phyloP scores from a whole-genome alignment of 306 rosid genomes.

The Castanospermum australe region DNA sequence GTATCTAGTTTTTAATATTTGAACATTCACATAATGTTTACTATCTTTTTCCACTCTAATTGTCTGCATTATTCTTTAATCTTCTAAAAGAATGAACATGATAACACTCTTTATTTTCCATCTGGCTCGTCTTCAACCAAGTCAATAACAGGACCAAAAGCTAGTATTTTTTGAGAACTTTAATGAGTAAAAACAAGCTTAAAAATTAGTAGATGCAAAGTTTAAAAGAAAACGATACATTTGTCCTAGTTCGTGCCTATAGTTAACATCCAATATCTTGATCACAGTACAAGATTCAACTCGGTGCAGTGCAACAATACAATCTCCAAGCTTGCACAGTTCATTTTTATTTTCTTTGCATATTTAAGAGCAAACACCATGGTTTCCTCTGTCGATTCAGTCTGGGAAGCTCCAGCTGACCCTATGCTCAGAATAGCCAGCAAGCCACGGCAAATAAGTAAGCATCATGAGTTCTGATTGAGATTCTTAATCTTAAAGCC shows the following conservation, averaged over 20 bases:
- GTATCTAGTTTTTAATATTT: not conserved
- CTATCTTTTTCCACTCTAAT: not conserved
- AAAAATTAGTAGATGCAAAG: not conserved
- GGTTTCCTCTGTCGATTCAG: conserved; percentile 24
- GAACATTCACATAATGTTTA: not conserved
- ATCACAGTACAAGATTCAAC: not conserved
- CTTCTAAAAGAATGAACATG: not conserved
- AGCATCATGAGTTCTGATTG: not conserved
- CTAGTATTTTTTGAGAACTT: not conserved
- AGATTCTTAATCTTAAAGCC: not conserved
- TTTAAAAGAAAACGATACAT: not conserved
- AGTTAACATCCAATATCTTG: conserved; percentile 20
- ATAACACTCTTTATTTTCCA: not conserved
- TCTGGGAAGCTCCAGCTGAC: not conserved
- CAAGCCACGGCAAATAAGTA: conserved; percentile 21
- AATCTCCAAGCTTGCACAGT: conserved; percentile 15
- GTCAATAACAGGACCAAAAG: not conserved
- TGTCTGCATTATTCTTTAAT: not conserved
- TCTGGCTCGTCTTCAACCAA: not conserved
- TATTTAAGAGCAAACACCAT: conserved; percentile 4
- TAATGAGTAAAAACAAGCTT: not conserved
- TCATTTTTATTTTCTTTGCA: conserved; percentile 3
- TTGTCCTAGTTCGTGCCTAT: not conserved
- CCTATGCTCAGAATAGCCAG: conserved; percentile 7
- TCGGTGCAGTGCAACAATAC: conserved; percentile 10